These are phyloP conservation scores for Ophiosphaerella narmari DNA, from an alignment of 2,329 filamentous ascomycete genomes.

Conservation along the genomic window DNA sequence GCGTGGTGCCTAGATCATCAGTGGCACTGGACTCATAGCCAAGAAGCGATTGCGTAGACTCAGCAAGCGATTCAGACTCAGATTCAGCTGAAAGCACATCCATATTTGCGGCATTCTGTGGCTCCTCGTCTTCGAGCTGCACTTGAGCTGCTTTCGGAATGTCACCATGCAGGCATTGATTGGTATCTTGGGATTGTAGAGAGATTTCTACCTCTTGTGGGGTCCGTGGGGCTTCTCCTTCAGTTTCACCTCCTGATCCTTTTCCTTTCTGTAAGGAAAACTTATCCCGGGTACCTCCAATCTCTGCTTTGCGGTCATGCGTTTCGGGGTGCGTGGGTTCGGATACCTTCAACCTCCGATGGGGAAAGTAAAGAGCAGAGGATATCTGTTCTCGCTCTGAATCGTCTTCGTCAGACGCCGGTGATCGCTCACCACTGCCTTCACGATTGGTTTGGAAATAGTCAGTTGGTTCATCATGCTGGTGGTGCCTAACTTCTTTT, in stretches of 20 bases:
- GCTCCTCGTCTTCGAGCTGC: slow-evolving; percentile 45
- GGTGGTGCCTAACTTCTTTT: slow-evolving; percentile 19
- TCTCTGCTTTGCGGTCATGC: slow-evolving; percentile 30
- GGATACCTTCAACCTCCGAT: slow-evolving; percentile 60
- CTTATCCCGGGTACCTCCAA: slow-evolving; percentile 30
- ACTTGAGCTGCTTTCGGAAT: slow-evolving; percentile 50
- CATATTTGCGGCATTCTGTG: slow-evolving; percentile 38
- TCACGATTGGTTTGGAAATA: slow-evolving; percentile 35
- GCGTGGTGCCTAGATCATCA: slow-evolving; percentile 55
- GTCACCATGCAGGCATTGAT: slow-evolving; percentile 65
- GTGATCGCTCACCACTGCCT: slow-evolving; percentile 29
- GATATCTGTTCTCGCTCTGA: slow-evolving; percentile 85
- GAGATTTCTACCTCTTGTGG: slow-evolving; percentile 65
- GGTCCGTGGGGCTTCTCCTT: slow-evolving; percentile 38
- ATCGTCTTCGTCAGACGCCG: slow-evolving; percentile 55
- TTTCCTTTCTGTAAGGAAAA: slow-evolving; percentile 34
- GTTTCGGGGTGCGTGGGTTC: slow-evolving; percentile 40
- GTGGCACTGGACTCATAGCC: slow-evolving; percentile 59
- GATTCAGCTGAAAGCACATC: slow-evolving; percentile 46
- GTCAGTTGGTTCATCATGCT: slow-evolving; percentile 27
- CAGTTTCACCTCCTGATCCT: slow-evolving; percentile 31
- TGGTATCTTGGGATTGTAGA: slow-evolving; percentile 63
- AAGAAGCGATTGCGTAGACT: slow-evolving; percentile 50
- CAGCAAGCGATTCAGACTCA: slow-evolving; percentile 48
- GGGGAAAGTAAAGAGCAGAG: slow-evolving; percentile 81